Base-by-base conservation (phyloP, 2,329 filamentous ascomycete species). In the Fusarium piperis region DNA sequence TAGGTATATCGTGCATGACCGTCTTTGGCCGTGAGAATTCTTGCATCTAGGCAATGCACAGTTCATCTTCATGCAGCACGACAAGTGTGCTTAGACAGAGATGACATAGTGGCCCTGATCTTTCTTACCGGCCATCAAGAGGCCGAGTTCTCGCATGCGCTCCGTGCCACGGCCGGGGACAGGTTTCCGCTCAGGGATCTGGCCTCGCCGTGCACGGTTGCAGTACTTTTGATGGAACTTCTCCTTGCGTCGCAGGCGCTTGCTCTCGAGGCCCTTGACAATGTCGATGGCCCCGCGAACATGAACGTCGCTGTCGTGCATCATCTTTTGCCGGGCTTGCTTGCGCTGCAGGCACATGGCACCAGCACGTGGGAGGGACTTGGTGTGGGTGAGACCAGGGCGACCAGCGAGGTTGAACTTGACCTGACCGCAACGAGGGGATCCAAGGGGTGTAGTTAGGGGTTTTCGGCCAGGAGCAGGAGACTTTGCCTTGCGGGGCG, bases 201-300 rank as follows among this genome's bases (percentile, higher is more conserved):
- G 87, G 13, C 88, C 88, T 78, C 94, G 94, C 71, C 91, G 90
- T 64, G 91, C 92, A 76, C 94, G 93, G 79, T 94, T 92, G 84
- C 93, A 97, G 78, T 95, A 92, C 80, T 97, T 96, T 77, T 95
- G 92, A 79, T 93, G 92, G 77, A 94, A 93, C 82, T 98, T 97
- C 82, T 98, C 95, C 83, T 93, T 94, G 75, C 96, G 93, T 72
- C 96, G 91, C 83, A 96, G 93, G 28, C 95, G 92, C 85, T 97
- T 98, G 82, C 93, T 92, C 84, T 99, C 96, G 1, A 99, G 88
- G 10, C 96, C 96, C 81, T 97, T 97, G 82, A 98, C 93, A 68
- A 98, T 99, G 81, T 98, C 96, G 74, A 99, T 97, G 36, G 96
- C 95, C n/a, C 94, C 94, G 70, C 96, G 93, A 11, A 94, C 89